Evolutionary conservation across 2,329 filamentous ascomycete species (phyloP).

Genomic region (Aureobasidium namibiae): DNA sequence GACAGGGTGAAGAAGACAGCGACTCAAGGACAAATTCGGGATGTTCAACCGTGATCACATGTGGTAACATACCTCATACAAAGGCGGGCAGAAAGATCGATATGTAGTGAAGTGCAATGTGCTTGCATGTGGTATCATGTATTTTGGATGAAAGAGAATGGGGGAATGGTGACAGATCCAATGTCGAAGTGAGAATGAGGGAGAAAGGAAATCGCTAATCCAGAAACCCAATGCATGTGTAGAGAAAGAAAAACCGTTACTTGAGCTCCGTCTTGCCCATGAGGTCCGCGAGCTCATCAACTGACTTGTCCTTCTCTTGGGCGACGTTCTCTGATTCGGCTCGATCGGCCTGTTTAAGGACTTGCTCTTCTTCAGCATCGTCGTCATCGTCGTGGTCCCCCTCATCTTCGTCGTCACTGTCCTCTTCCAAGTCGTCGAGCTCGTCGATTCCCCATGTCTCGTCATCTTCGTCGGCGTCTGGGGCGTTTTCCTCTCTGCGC

Average conservation of each 20-base stretch:
- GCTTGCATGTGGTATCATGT: slow-evolving; percentile 6
- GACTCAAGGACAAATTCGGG: not conserved
- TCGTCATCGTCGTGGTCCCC: slow-evolving; percentile 40
- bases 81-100: not conserved
- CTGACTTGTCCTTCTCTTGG: slow-evolving; percentile 63
- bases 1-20: too few species aligned
- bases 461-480: slow-evolving; percentile 54
- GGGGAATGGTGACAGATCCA: not conserved
- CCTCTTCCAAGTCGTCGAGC: slow-evolving; percentile 71
- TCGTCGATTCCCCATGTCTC: slow-evolving; percentile 80
- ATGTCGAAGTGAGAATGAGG: not conserved
- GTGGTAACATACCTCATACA: not conserved
- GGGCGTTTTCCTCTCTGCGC: slow-evolving; percentile 42
- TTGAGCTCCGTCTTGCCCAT: slow-evolving; percentile 58
- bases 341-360: slow-evolving; percentile 60
- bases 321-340: slow-evolving; percentile 67
- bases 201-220: slow-evolving; percentile 5
- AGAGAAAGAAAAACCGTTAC: slow-evolving; percentile 15
- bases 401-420: slow-evolving; percentile 62
- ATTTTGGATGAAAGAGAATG: not conserved
- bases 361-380: slow-evolving; percentile 58
- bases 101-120: not conserved
- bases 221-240: slow-evolving; percentile 6
- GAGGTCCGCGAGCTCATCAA: slow-evolving; percentile 70
- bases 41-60: not conserved